Evolutionary conservation across 2,329 filamentous ascomycete genomes (phyloP), one percentile per base, ranked within the genome.

Genomic region (Pseudogymnoascus sp.): DNA sequence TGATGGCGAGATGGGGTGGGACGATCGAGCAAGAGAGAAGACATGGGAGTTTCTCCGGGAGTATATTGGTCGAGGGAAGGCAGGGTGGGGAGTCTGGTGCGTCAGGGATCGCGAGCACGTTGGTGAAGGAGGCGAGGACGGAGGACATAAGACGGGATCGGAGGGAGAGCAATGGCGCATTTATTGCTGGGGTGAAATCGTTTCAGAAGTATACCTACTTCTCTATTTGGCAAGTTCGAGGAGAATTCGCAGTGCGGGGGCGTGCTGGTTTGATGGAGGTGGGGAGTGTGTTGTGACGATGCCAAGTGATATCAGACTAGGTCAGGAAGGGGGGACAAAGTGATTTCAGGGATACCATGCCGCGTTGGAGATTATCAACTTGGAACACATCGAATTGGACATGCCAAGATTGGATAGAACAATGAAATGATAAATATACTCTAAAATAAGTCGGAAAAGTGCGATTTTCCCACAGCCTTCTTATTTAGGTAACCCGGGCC

Each of bases 161-260:
- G 26, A 54, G 34, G 51, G 23, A 61, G 66, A 68, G 7, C 65
- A 67, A 36, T 74, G 71, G 10, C 76, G 79, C 64, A 73, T 93
- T 1, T 95, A 89, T 72, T 90, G 90, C 71, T 96, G 90, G 87
- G 92, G 89, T 0, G 83, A 87, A 66, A 77, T 91, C 0, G 84
- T 85, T 0, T 81, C 85, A 62, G 87, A 96, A 69, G 80, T 90
- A 36, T 96, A 91, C 73, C 75, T 95, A 3, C 73, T 93, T 40
- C 74, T 96, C 0, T 93, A 89, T 71, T 75, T 92, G 12, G 88
- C 86, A 0, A 93, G 87, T 69, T 80, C 83, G 63, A 80, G 87
- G 34, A 80, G 80, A 65, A 75, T 93, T 14, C 81, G 82, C 64
- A 78, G 77, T 5, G 82, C 82, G 7, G 82, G 82, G 0, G 78